A percentile compares a stretch with the other conserved stretches of the same genome.
These are phyloP conservation scores for Selenicereus undatus DNA, from an alignment of 148 eudicot species.

Conservation along the genomic window DNA sequence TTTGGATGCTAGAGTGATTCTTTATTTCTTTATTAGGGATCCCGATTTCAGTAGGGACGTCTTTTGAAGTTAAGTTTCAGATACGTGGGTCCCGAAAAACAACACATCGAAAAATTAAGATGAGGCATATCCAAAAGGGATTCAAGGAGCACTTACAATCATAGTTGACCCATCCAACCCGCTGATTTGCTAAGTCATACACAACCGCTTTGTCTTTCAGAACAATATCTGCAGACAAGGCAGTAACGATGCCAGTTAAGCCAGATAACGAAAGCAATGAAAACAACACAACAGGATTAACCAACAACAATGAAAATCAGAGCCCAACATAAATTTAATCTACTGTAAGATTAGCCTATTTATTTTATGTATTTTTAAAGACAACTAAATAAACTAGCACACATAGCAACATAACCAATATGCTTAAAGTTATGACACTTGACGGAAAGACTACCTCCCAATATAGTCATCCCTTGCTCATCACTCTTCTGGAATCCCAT, in stretches of 20 bases:
- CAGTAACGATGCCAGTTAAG: not conserved
- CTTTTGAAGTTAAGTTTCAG: not conserved
- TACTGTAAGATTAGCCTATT: not conserved
- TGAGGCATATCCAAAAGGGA: not conserved
- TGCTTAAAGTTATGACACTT: not conserved
- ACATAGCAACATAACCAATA: not conserved
- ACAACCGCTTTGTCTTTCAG: slow-evolving; percentile 78
- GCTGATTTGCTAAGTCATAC: slow-evolving; percentile 81
- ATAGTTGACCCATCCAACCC: slow-evolving; percentile 90
- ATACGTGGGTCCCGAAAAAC: not conserved
- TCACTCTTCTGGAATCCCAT: slow-evolving; percentile 85
- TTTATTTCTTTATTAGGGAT: too few species aligned
- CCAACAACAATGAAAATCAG: too few species aligned
- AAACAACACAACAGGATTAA: not conserved
- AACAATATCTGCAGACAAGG: slow-evolving; percentile 62
- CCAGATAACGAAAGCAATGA: not conserved
- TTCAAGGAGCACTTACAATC: slow-evolving; percentile 64
- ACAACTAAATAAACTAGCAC: not conserved
- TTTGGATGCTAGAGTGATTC: too few species aligned
- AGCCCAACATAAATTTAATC: not conserved
- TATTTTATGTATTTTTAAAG: not conserved
- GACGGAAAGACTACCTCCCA: slow-evolving; percentile 62
- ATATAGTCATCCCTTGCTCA: slow-evolving; percentile 77
- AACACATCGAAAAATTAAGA: not conserved
- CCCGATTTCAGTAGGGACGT: not conserved